Conservation (phyloP, 2,329 filamentous ascomycete genomes). For the Aciculosporium take region DNA sequence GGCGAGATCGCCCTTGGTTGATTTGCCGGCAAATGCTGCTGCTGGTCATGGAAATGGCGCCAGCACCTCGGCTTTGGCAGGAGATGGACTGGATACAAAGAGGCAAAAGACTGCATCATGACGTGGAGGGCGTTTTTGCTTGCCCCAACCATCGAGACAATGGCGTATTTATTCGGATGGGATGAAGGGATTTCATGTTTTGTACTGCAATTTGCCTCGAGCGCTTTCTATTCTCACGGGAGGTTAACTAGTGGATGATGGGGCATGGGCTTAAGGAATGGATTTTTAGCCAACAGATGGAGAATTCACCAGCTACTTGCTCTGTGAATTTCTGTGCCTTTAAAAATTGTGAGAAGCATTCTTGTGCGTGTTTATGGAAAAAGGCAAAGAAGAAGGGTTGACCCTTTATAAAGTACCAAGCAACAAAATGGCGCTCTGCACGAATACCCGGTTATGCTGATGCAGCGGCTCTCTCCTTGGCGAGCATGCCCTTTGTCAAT, state of each 20-base stretch:
- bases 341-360: too few species aligned
- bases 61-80: conserved; percentile 4
- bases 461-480: too few species aligned
- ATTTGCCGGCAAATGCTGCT: conserved; percentile 34
- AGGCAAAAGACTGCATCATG: conserved; percentile 29
- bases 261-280: background rate
- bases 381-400: too few species aligned
- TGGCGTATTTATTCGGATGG: conserved; percentile 13
- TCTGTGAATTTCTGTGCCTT: too few species aligned
- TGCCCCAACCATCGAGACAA: background rate
- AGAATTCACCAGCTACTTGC: too few species aligned
- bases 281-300: background rate
- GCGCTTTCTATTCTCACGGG: background rate
- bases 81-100: conserved; percentile 31
- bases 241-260: background rate
- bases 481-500: too few species aligned
- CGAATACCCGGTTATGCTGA: too few species aligned
- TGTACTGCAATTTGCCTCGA: background rate
- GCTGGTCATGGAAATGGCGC: conserved; percentile 9
- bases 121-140: background rate
- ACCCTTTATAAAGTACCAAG: too few species aligned
- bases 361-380: too few species aligned
- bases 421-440: too few species aligned
- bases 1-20: conserved; percentile 31
- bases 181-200: background rate